A percentile compares a stretch with the other conserved stretches of the same genome.
phyloP scores from a whole-genome alignment of 2,329 filamentous ascomycete genomes.

The Lecanosticta acicola region DNA sequence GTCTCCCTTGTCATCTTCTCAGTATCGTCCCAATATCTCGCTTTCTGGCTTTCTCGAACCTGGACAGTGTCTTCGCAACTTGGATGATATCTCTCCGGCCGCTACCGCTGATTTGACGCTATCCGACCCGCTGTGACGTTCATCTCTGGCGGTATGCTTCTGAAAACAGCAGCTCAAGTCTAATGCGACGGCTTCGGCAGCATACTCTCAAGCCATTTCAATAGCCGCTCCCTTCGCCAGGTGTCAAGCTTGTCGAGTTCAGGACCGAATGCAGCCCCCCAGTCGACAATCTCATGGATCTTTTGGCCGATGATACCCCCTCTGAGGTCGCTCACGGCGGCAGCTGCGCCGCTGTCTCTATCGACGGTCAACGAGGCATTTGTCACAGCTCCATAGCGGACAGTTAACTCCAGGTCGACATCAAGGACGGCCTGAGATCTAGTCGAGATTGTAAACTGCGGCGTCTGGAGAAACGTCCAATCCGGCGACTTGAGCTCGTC shows the following conservation, averaged over 20 bases:
- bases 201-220: slow-evolving; percentile 22
- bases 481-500: slow-evolving; percentile 58
- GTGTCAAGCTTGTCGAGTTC: not conserved
- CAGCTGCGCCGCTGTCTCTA: slow-evolving; percentile 17
- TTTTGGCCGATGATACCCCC: slow-evolving; percentile 32
- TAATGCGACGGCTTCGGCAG: too few relatives aligned
- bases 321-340: slow-evolving; percentile 9
- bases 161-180: too few relatives aligned
- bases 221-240: slow-evolving; percentile 5
- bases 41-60: too few relatives aligned
- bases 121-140: too few relatives aligned
- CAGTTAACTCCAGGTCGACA: slow-evolving; percentile 25
- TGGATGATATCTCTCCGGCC: too few relatives aligned
- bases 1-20: too few relatives aligned
- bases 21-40: too few relatives aligned
- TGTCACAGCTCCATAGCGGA: slow-evolving; percentile 54
- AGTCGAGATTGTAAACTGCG: slow-evolving; percentile 57
- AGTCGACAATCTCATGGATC: slow-evolving; percentile 44
- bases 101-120: too few relatives aligned
- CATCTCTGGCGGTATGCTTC: too few relatives aligned
- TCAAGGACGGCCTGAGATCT: slow-evolving; percentile 7
- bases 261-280: slow-evolving; percentile 7
- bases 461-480: slow-evolving; percentile 84
- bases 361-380: slow-evolving; percentile 37
- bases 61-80: too few relatives aligned